Evolutionary conservation across 1,139 yeast genomes (phyloP).

Genomic region (Pichia sp.): DNA sequence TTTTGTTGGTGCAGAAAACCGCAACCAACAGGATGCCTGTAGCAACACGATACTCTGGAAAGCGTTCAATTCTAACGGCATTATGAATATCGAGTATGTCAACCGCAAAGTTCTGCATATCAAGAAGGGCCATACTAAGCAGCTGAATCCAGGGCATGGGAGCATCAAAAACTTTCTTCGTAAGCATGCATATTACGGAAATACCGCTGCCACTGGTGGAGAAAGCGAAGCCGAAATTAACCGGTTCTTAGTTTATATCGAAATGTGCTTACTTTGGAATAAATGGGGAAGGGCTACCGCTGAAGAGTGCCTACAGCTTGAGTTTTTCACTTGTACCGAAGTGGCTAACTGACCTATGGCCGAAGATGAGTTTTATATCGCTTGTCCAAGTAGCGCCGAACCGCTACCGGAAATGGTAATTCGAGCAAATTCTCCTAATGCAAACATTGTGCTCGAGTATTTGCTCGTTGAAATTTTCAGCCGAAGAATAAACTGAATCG

Average conservation of each 20-base stretch:
- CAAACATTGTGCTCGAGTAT: neutral
- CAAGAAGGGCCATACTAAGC: neutral
- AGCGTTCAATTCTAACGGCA: slow-evolving; percentile 26
- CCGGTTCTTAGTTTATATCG: slow-evolving; percentile 19
- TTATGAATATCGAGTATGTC: slow-evolving; percentile 19
- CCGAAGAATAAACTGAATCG: neutral
- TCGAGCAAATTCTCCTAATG: neutral
- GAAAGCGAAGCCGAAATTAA: slow-evolving; percentile 6
- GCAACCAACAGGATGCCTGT: neutral
- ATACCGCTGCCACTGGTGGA: neutral
- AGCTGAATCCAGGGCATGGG: slow-evolving; percentile 20
- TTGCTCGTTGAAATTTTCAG: neutral
- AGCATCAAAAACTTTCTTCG: slow-evolving; percentile 19
- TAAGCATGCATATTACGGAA: slow-evolving; percentile 1
- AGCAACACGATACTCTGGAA: slow-evolving; percentile 28
- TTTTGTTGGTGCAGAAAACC: neutral
- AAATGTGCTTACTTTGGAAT: slow-evolving; percentile 26
- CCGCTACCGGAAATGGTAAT: neutral
- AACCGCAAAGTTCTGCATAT: neutral
- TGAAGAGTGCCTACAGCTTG: slow-evolving; percentile 1
- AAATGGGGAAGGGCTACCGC: slow-evolving; percentile 16
- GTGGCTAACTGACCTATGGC: neutral
- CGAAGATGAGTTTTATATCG: too few relatives aligned
- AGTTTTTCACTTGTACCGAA: neutral
- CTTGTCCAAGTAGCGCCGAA: neutral